Evolutionary conservation across 768 basidiomycete genomes (phyloP).

Genomic region (Lactifluus pinguis): DNA sequence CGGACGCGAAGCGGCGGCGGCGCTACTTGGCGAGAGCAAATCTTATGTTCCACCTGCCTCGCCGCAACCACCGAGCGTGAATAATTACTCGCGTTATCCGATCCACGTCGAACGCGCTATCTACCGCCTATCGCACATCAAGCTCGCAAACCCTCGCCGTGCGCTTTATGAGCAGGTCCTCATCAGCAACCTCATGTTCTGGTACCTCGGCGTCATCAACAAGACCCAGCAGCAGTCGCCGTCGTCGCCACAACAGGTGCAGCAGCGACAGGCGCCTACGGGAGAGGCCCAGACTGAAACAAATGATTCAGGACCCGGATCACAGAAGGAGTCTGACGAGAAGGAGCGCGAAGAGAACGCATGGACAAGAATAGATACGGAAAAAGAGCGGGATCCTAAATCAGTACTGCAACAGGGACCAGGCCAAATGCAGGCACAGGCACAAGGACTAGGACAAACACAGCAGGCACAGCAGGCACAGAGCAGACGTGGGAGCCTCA

Average conservation of each 20-base stretch:
- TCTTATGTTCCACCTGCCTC: constrained; percentile 58
- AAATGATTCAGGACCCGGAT: constrained; percentile 7
- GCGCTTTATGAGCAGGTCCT: constrained; percentile 95
- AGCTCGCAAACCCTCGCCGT: constrained; percentile 92
- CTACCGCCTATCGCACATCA: constrained; percentile 96
- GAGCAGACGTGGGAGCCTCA: constrained; percentile 46
- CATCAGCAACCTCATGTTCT: constrained; percentile 95
- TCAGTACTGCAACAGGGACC: constrained; percentile 10
- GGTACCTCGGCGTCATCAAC: constrained; percentile 98
- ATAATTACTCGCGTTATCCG: constrained; percentile 71
- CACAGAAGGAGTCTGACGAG: constrained; percentile 24
- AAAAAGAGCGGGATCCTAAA: constrained; percentile 36
- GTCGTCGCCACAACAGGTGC: constrained; percentile 22
- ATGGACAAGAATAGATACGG: constrained; percentile 26
- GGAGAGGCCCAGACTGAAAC: constrained; percentile 23
- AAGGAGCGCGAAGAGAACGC: constrained; percentile 34
- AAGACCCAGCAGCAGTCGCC: constrained; percentile 57
- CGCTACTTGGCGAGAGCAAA: constrained; percentile 76
- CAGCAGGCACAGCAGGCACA: constrained; percentile 40
- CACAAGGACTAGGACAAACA: constrained; percentile 20
- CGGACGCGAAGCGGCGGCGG: constrained; percentile 76
- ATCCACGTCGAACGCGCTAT: constrained; percentile 99
- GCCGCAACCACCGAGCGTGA: constrained; percentile 37
- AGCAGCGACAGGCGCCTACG: constrained; percentile 14
- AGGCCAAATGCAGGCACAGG: constrained; percentile 9